Evolutionary conservation across 2,329 filamentous ascomycete genomes (phyloP).

Genomic region (Nigrospora sphaerica): DNA sequence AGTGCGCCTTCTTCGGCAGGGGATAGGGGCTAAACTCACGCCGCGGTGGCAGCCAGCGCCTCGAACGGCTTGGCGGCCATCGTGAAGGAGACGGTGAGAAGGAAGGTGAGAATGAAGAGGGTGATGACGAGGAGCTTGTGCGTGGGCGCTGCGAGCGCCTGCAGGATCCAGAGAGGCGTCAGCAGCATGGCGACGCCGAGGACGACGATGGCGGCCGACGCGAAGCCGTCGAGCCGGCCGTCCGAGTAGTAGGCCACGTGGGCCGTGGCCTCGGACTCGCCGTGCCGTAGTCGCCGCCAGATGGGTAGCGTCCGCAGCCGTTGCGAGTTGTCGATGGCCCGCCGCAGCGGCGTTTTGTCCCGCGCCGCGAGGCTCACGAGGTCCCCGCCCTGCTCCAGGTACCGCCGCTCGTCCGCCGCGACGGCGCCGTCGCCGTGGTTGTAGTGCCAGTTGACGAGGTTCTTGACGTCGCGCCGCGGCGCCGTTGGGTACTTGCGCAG

Average conservation of each 20-base stretch:
- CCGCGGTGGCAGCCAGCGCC: not conserved
- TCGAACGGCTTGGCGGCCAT: not conserved
- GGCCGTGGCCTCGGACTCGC: too few species aligned
- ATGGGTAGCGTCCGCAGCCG: not conserved
- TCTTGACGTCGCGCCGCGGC: conserved; percentile 15
- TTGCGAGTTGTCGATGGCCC: not conserved
- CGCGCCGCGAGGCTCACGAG: conserved; percentile 2
- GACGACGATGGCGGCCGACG: conserved; percentile 8
- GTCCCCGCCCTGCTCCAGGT: conserved; percentile 13
- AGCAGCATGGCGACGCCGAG: conserved; percentile 18
- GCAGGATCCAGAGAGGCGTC: conserved; percentile 20
- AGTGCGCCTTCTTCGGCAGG: not conserved
- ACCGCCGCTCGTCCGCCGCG: conserved; percentile 6
- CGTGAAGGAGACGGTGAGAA: not conserved
- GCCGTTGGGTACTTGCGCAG: conserved; percentile 9
- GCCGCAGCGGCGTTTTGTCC: not conserved
- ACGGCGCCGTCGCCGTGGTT: conserved; percentile 8
- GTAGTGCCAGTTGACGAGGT: conserved; percentile 12
- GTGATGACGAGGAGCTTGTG: conserved; percentile 17
- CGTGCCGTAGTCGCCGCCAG: not conserved
- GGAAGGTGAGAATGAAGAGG: not conserved
- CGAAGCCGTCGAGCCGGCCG: conserved; percentile 9
- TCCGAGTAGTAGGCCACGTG: not conserved
- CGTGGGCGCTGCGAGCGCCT: conserved; percentile 3
- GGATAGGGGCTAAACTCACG: not conserved